Evolutionary conservation across 1,139 yeast genomes (phyloP).

Genomic region (Wickerhamomyces sp.): DNA sequence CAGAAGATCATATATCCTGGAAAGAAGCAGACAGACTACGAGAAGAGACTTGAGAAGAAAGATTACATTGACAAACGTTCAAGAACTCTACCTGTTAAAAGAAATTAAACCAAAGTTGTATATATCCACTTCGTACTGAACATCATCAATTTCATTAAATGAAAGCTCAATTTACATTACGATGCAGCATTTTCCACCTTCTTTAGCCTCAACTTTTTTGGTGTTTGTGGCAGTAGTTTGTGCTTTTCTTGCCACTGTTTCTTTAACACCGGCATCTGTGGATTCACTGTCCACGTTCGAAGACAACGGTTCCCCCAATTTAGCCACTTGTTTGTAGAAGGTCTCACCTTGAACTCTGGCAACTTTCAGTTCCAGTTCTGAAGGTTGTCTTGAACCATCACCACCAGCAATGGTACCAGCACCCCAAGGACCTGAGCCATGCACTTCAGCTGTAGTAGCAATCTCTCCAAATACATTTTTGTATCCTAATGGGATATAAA

Average conservation of each 20-base stretch:
- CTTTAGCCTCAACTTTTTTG: constrained; percentile 3
- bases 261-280: too few relatives aligned
- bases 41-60: constrained; percentile 42
- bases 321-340: constrained; percentile 36
- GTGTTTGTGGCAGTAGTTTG: constrained; percentile 10
- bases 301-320: too few relatives aligned
- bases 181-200: constrained; percentile 13
- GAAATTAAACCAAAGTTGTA: too few relatives aligned
- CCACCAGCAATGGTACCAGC: constrained; percentile 77
- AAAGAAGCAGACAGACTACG: constrained; percentile 49
- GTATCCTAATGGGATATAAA: constrained; percentile 78
- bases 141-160: too few relatives aligned
- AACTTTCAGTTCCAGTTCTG: constrained; percentile 57
- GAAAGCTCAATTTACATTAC: constrained; percentile 10
- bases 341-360: constrained; percentile 56
- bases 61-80: constrained; percentile 65
- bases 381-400: constrained; percentile 75
- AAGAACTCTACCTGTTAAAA: constrained; percentile 47
- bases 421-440: constrained; percentile 89
- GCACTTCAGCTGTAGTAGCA: constrained; percentile 60
- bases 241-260: constrained; percentile 7
- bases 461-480: constrained; percentile 54
- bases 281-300: too few relatives aligned
- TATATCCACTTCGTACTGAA: too few relatives aligned
- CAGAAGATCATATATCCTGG: constrained; percentile 73